These are phyloP conservation scores for Cercospora sp. DNA, from an alignment of 2,329 filamentous ascomycete genomes.

Conservation along the genomic window DNA sequence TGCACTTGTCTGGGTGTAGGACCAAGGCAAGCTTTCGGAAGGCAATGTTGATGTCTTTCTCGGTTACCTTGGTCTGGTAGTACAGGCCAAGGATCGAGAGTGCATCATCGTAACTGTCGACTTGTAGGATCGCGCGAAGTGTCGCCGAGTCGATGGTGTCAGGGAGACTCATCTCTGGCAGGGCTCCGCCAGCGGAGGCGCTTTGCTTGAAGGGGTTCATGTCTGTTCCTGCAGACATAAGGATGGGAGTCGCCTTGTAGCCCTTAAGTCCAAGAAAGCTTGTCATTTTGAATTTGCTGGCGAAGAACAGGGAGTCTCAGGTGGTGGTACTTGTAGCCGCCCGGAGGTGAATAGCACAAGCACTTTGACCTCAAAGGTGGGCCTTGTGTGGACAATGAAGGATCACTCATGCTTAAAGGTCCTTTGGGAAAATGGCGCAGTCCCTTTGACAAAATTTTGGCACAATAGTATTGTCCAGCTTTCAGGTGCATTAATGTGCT, in stretches of 20 bases:
- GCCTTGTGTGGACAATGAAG: not conserved
- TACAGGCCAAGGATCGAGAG: not conserved
- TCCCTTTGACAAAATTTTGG: not conserved
- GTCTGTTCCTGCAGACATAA: not conserved
- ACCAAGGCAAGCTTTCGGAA: not conserved
- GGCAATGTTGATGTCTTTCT: not conserved
- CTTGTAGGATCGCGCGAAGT: not conserved
- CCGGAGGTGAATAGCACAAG: not conserved
- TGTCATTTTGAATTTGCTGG: not conserved
- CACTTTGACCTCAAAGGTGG: not conserved
- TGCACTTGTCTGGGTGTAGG: not conserved
- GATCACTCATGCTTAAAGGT: not conserved
- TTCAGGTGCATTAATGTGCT: not conserved
- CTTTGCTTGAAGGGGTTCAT: not conserved
- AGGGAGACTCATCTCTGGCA: not conserved
- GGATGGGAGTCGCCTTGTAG: too few relatives aligned
- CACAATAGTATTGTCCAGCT: not conserved
- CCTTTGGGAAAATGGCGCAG: not conserved
- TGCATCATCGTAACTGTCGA: not conserved
- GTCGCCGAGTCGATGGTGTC: not conserved
- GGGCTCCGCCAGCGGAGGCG: not conserved
- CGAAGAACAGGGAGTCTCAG: too few relatives aligned
- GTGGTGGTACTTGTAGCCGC: not conserved
- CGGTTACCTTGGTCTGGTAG: not conserved
- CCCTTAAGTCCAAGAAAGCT: not conserved